Evolutionary conservation across 495 filamentous ascomycete genomes (phyloP).

Genomic region (Tuber indicum): DNA sequence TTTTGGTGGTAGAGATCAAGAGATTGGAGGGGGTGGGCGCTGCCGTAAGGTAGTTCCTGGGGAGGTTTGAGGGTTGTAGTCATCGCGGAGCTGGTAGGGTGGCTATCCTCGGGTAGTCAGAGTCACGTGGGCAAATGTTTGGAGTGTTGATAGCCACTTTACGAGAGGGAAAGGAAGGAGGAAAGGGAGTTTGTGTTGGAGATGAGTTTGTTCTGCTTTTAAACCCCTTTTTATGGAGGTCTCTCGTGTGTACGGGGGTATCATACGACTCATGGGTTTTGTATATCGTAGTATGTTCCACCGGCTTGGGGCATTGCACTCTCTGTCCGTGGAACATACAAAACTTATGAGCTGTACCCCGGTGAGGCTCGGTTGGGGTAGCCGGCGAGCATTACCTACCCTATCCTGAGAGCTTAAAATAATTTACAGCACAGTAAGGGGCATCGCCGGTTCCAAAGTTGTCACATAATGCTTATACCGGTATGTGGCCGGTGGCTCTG

Average conservation of each 20-base stretch:
- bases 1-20: constrained; percentile 25
- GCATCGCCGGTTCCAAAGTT: neutral
- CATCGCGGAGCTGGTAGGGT: neutral
- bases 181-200: no score
- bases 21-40: constrained; percentile 19
- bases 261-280: no score
- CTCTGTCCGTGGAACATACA: no score
- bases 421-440: neutral
- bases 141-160: neutral
- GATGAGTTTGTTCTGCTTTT: no score
- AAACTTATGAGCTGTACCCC: no score
- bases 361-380: no score
- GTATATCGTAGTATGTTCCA: no score
- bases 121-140: neutral
- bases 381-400: no score
- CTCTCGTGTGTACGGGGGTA: no score
- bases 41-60: neutral
- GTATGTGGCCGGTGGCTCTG: neutral
- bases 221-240: no score
- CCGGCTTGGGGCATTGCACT: no score
- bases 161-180: no score
- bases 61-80: neutral
- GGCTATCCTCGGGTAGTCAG: neutral
- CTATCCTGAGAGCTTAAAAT: neutral
- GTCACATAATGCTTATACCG: neutral